Conservation (phyloP, 352 stramenopile species). For the Halophytophthora polymorphica region DNA sequence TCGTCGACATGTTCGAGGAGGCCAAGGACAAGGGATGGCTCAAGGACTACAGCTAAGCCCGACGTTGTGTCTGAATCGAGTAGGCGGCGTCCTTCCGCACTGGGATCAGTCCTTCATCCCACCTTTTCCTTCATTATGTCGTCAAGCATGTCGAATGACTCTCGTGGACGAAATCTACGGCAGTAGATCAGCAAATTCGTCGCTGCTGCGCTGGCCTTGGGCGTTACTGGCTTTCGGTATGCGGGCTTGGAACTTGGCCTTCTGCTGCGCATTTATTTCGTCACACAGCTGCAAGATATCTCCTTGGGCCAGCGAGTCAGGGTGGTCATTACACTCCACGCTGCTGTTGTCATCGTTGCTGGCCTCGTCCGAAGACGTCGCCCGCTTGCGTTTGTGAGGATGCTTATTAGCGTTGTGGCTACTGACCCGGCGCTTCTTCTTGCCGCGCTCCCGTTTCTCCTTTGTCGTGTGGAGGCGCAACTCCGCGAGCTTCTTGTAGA, state of each 20-base stretch:
- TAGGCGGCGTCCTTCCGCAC: too few relatives aligned
- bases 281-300: conserved; percentile 32
- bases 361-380: conserved; percentile 1
- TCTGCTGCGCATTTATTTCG: conserved; percentile 34
- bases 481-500: conserved; percentile 55
- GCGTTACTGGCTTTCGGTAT: neutral
- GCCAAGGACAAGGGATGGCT: conserved; percentile 77
- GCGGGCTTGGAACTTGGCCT: conserved; percentile 2
- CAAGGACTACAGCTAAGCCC: conserved; percentile 40
- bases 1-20: conserved; percentile 70
- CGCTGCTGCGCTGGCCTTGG: neutral
- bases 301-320: neutral
- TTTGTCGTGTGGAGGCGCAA: conserved; percentile 19
- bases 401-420: conserved; percentile 1
- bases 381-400: conserved; percentile 9
- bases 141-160: too few relatives aligned
- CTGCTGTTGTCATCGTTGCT: neutral
- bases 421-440: conserved; percentile 7
- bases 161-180: conserved; percentile 9
- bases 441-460: conserved; percentile 5
- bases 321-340: neutral
- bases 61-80: too few relatives aligned
- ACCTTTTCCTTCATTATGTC: too few relatives aligned
- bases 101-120: too few relatives aligned
- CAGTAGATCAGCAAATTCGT: conserved; percentile 17